Percentiles rank a stretch among this genome's conserved stretches.
Evolutionary conservation across 352 stramenopile species (phyloP).

Genomic region (Globisporangium takayamanum): DNA sequence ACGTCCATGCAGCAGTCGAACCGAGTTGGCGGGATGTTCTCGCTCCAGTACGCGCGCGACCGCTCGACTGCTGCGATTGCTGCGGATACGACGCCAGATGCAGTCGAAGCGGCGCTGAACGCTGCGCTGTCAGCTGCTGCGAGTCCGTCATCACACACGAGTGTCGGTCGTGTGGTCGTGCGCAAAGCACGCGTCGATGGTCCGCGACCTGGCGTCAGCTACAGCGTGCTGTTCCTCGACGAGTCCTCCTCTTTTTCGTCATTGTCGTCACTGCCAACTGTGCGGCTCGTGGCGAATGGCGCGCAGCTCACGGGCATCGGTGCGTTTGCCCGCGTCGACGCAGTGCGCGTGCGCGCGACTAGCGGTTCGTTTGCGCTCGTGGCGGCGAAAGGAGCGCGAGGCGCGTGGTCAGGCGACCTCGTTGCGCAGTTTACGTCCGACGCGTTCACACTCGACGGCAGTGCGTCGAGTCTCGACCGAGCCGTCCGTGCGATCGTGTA

Average conservation of each 20-base stretch:
- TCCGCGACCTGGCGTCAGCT: constrained; percentile 6
- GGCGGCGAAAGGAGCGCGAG: not conserved
- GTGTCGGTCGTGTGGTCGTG: constrained; percentile 5
- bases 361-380: constrained; percentile 10
- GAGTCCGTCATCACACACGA: not conserved
- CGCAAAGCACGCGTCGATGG: constrained; percentile 11
- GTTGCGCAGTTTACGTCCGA: not conserved
- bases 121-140: constrained; percentile 1
- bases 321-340: constrained; percentile 13
- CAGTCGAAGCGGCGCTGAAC: constrained; percentile 12
- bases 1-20: constrained; percentile 10
- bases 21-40: constrained; percentile 16
- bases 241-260: constrained; percentile 2
- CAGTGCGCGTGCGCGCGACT: not conserved
- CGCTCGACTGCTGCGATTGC: not conserved
- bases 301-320: constrained; percentile 9
- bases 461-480: not conserved
- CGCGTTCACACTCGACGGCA: constrained; percentile 5
- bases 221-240: constrained; percentile 13
- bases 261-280: not conserved
- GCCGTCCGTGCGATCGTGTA: constrained; percentile 3
- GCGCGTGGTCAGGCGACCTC: constrained; percentile 5
- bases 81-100: constrained; percentile 4
- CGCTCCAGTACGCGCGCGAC: constrained; percentile 8
- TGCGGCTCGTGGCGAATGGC: constrained; percentile 2